Percentiles rank a stretch among this genome's conserved stretches.
Conservation (phyloP, 1,139 yeast genomes). For the Saccharomycopsis crataegensis region DNA sequence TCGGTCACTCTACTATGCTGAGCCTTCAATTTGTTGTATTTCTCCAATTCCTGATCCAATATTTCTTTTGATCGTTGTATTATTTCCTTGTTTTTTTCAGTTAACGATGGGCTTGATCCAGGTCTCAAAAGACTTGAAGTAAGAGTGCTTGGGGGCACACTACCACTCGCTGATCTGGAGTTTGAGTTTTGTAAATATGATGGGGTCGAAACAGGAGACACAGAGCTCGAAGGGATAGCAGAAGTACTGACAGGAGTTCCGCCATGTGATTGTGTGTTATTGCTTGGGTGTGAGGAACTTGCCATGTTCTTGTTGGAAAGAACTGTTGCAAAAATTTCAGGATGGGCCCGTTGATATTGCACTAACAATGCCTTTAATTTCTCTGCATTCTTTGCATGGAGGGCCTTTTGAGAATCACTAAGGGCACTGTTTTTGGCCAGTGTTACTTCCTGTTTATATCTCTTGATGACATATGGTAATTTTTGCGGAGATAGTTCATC, state of each 20-base stretch:
- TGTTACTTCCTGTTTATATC: conserved; percentile 12
- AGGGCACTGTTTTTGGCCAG: conserved; percentile 3
- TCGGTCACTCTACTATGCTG: background rate
- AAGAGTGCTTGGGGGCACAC: too few species aligned
- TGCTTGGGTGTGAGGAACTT: too few species aligned
- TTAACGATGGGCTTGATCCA: too few species aligned
- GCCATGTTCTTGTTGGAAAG: too few species aligned
- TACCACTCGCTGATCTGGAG: too few species aligned
- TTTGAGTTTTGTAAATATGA: too few species aligned
- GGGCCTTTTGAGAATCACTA: conserved; percentile 3
- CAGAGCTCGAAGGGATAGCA: too few species aligned
- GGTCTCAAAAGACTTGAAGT: background rate
- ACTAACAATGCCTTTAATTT: conserved; percentile 9
- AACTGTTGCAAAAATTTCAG: background rate
- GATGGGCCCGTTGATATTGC: background rate
- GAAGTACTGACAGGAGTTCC: too few species aligned
- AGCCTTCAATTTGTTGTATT: conserved; percentile 1
- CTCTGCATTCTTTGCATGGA: conserved; percentile 16
- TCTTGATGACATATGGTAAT: conserved; percentile 8
- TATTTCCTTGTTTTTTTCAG: too few species aligned
- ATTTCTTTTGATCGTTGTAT: background rate
- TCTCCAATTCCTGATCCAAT: conserved; percentile 6
- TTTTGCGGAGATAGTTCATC: conserved; percentile 5
- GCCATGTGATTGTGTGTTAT: too few species aligned
- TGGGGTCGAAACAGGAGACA: too few species aligned